These are phyloP conservation scores for Solanum chacoense DNA, from an alignment of 305 asterid species.

Conservation along the genomic window DNA sequence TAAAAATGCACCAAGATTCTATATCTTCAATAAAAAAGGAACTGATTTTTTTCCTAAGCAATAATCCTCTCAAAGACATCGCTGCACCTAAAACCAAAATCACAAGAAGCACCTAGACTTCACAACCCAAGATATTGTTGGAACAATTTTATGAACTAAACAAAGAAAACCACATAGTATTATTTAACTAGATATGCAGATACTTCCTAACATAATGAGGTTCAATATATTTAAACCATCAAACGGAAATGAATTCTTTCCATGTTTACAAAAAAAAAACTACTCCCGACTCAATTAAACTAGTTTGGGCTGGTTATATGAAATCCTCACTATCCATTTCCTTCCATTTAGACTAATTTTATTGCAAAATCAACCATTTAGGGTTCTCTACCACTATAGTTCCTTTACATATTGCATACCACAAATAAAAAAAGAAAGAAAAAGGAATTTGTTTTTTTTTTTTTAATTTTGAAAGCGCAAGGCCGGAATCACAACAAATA, in stretches of 20 bases:
- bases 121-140: background rate
- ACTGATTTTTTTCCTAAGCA: background rate
- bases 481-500: background rate
- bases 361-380: background rate
- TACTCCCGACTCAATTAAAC: background rate
- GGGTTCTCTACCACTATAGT: background rate
- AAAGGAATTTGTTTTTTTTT: too few relatives aligned
- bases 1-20: background rate
- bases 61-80: background rate
- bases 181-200: background rate
- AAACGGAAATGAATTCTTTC: background rate
- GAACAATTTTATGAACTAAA: background rate
- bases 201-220: background rate
- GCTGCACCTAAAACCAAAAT: background rate
- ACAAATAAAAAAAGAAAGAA: background rate
- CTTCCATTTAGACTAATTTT: background rate
- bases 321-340: background rate
- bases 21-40: background rate
- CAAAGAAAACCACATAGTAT: background rate
- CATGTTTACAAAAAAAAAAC: background rate
- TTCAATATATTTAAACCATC: background rate
- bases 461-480: background rate
- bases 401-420: background rate
- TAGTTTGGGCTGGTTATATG: background rate
- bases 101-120: background rate